Conservation (phyloP, 2,329 filamentous ascomycete species). For the Calonectria hawksworthii region DNA sequence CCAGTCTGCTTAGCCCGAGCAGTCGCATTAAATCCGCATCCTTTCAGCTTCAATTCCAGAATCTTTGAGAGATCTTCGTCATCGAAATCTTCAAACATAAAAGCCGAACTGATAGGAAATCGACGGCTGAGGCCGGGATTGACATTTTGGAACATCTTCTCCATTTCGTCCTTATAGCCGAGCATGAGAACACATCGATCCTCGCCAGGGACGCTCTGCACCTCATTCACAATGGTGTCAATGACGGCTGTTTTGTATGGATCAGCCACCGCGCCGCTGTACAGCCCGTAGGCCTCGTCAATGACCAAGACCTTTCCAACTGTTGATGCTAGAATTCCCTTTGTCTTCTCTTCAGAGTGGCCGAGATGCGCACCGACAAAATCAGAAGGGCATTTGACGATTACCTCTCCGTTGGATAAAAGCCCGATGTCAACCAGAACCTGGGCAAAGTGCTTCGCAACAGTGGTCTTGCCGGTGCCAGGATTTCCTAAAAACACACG, state of each 20-base stretch:
- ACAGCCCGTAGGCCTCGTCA: slow-evolving; percentile 83
- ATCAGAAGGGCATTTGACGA: slow-evolving; percentile 80
- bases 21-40: slow-evolving; percentile 67
- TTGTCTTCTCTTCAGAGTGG: slow-evolving; percentile 78
- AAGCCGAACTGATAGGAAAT: slow-evolving; percentile 75
- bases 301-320: slow-evolving; percentile 83
- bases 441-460: slow-evolving; percentile 79
- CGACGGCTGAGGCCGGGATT: slow-evolving; percentile 79
- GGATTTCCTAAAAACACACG: slow-evolving; percentile 79
- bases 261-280: slow-evolving; percentile 54
- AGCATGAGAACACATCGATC: slow-evolving; percentile 80
- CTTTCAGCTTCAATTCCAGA: slow-evolving; percentile 73
- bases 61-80: slow-evolving; percentile 71
- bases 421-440: slow-evolving; percentile 78
- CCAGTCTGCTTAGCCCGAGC: slow-evolving; percentile 66
- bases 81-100: slow-evolving; percentile 78
- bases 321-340: slow-evolving; percentile 76
- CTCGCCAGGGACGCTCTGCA: slow-evolving; percentile 78
- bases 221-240: slow-evolving; percentile 81
- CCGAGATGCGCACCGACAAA: slow-evolving; percentile 77
- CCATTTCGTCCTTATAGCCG: slow-evolving; percentile 79
- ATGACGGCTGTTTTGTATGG: slow-evolving; percentile 75
- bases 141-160: slow-evolving; percentile 79
- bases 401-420: slow-evolving; percentile 78
- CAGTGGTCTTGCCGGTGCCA: slow-evolving; percentile 82